These are phyloP conservation scores for Daedaleopsis sinensis DNA, from an alignment of 768 basidiomycete species.

Conservation along the genomic window DNA sequence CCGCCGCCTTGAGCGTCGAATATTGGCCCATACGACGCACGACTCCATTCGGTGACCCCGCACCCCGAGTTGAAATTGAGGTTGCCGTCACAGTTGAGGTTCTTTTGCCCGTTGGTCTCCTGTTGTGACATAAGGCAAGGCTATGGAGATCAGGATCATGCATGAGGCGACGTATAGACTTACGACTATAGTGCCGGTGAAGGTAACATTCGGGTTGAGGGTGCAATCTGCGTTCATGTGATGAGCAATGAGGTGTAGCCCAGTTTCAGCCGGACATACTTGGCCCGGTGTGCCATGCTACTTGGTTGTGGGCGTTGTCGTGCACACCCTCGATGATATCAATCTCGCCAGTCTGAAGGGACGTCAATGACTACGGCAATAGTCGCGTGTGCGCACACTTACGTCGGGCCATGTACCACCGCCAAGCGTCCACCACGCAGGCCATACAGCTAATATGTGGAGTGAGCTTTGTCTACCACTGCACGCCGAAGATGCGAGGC, in stretches of 20 bases:
- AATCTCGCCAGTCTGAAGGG: conserved; percentile 68
- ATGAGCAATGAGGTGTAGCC: background rate
- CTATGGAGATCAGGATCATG: background rate
- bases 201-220: conserved; percentile 54
- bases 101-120: conserved; percentile 51
- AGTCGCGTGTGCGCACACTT: conserved; percentile 30
- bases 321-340: conserved; percentile 88
- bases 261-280: conserved; percentile 39
- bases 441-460: conserved; percentile 66
- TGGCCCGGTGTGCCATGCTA: conserved; percentile 76
- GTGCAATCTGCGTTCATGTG: conserved; percentile 51
- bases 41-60: conserved; percentile 77
- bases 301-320: conserved; percentile 83
- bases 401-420: conserved; percentile 66
- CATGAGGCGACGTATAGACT: conserved; percentile 26
- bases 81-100: conserved; percentile 49
- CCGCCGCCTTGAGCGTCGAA: conserved; percentile 84
- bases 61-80: conserved; percentile 71
- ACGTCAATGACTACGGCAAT: background rate
- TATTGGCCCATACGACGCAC: conserved; percentile 79
- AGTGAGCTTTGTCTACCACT: conserved; percentile 2
- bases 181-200: conserved; percentile 67
- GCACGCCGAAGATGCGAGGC: conserved; percentile 20
- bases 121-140: conserved; percentile 20
- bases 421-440: conserved; percentile 78